Conservation (phyloP, 1,284 basidiomycete genomes). For the Trichosporon coremiiforme region DNA sequence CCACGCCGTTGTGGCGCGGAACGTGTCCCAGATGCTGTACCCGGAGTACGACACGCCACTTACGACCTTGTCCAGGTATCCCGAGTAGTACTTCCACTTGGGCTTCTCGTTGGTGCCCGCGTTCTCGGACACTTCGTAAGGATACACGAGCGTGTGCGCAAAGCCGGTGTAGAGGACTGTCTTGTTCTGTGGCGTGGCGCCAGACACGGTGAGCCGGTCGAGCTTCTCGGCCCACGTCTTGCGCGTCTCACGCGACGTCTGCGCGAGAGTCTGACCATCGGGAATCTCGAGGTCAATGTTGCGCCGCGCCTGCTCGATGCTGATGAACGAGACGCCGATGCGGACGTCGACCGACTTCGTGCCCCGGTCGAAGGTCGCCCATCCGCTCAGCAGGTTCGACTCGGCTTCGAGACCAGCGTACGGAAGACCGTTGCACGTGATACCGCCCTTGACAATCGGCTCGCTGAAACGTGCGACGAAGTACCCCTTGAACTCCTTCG, state of each 20-base stretch:
- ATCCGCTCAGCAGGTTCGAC: constrained; percentile 62
- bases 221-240: constrained; percentile 71
- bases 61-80: constrained; percentile 59
- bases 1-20: constrained; percentile 76
- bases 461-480: constrained; percentile 73
- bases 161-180: constrained; percentile 45
- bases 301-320: constrained; percentile 69
- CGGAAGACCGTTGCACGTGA: constrained; percentile 60
- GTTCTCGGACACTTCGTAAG: constrained; percentile 73
- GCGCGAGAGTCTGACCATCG: constrained; percentile 62
- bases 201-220: constrained; percentile 64
- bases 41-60: constrained; percentile 71
- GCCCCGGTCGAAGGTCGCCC: constrained; percentile 60
- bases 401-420: constrained; percentile 36
- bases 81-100: constrained; percentile 69
- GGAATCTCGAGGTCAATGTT: constrained; percentile 62
- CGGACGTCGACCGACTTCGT: constrained; percentile 63
- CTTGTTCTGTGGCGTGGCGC: constrained; percentile 52
- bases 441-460: constrained; percentile 61
- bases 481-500: constrained; percentile 65
- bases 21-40: constrained; percentile 85
- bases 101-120: constrained; percentile 25
- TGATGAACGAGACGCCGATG: constrained; percentile 77
- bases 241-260: constrained; percentile 65
- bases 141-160: constrained; percentile 63